A percentile compares a stretch with the other conserved stretches of the same genome.
Conservation (phyloP, 805 yeast species). For the Candida golubevii region DNA sequence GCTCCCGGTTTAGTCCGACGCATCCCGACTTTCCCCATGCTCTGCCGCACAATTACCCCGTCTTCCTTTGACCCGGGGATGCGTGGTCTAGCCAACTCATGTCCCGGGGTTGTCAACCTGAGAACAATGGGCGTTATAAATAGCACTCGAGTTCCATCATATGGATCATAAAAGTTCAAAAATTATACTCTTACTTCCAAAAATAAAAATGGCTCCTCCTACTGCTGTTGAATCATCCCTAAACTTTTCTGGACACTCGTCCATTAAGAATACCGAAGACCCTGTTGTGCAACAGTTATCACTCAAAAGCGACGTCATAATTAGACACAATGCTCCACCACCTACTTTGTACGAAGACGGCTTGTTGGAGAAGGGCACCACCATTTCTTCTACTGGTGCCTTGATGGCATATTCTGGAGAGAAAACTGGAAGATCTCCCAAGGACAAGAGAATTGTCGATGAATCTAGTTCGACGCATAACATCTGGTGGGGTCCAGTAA, state of each 20-base stretch:
- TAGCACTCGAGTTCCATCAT: constrained; percentile 7
- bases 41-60: constrained; percentile 7
- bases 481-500: constrained; percentile 99
- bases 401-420: constrained; percentile 92
- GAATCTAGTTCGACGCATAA: constrained; percentile 79
- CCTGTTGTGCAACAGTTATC: constrained; percentile 40
- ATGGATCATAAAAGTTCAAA: too few species aligned
- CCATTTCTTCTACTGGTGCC: constrained; percentile 90
- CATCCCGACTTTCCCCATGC: constrained; percentile 10
- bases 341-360: constrained; percentile 95
- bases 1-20: constrained; percentile 6
- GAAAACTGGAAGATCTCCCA: constrained; percentile 97
- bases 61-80: constrained; percentile 12
- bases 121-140: constrained; percentile 12
- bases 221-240: constrained; percentile 43
- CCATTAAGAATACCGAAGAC: constrained; percentile 36
- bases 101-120: constrained; percentile 6
- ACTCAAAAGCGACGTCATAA: constrained; percentile 56
- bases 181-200: neutral
- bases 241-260: constrained; percentile 36
- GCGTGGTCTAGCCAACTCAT: constrained; percentile 1
- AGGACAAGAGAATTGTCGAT: constrained; percentile 96
- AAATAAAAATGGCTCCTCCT: constrained; percentile 36
- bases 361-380: constrained; percentile 81
- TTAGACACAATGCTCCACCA: constrained; percentile 89